Evolutionary conservation across 1,139 yeast species (phyloP).

Genomic region (Eremothecium gossypii): DNA sequence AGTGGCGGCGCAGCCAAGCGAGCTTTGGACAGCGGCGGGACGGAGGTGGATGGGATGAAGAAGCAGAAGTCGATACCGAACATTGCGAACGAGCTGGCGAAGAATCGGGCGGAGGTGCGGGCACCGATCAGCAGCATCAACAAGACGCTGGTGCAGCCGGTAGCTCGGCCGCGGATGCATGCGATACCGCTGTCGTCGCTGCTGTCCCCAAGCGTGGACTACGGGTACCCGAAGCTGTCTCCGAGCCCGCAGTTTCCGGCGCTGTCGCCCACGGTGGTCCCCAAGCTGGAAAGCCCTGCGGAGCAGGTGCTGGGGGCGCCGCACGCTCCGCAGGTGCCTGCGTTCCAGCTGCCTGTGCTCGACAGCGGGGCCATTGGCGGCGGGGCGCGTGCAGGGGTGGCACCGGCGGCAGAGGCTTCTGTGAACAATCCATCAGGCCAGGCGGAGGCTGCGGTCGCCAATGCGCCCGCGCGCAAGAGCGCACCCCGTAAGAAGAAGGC

Average conservation of each 20-base stretch:
- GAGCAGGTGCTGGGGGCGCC: not conserved
- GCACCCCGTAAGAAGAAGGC: not conserved
- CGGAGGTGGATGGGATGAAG: slow-evolving; percentile 1
- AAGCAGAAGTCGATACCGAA: slow-evolving; percentile 18
- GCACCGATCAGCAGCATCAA: slow-evolving; percentile 5
- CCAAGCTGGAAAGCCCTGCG: slow-evolving; percentile 1
- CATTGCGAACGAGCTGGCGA: slow-evolving; percentile 28
- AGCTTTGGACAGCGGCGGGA: not conserved
- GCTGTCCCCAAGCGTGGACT: slow-evolving; percentile 11
- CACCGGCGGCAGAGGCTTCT: not conserved
- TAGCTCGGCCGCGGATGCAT: slow-evolving; percentile 2
- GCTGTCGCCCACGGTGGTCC: slow-evolving; percentile 1
- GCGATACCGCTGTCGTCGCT: slow-evolving; percentile 17
- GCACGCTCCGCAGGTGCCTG: not conserved
- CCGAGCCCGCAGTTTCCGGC: not conserved
- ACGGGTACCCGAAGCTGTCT: not conserved
- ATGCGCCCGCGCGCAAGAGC: not conserved
- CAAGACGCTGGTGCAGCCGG: slow-evolving; percentile 7
- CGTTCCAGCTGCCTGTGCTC: not conserved
- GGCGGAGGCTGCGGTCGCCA: not conserved
- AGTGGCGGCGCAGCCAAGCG: not conserved
- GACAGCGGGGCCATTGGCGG: too few species aligned
- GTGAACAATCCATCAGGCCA: not conserved
- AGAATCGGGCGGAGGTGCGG: slow-evolving; percentile 22
- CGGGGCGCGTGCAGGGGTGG: not conserved